Evolutionary conservation across 768 basidiomycete genomes (phyloP), one percentile per base, ranked within the genome.

Genomic region (Lactarius deliciosus): DNA sequence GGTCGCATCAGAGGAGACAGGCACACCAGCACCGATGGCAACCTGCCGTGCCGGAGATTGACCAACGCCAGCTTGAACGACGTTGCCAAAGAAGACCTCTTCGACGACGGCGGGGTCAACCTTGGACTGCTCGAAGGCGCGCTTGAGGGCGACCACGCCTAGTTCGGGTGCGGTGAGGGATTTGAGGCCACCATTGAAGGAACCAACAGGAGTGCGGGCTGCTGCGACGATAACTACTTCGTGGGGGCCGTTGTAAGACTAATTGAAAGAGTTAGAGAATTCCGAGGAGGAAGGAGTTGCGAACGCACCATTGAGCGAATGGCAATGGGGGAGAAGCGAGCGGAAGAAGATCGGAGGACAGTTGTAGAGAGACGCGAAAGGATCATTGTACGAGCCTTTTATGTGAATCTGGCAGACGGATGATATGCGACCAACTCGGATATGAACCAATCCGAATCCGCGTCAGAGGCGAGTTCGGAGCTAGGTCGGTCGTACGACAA

Each of bases 1-100:
- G 43, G 97, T 98, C 25, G 96, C 96, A 79, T 99, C 97, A 32
- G 96, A 96, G 64, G 83, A 83, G 11, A 88, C 76, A 69, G 83
- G 86, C 74, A 97, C 81, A 69, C 97, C 97, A n/a, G 95, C 85
- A 63, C 80, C 83, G 65, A 99, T 86, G n/a, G 89, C 94, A 63
- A 96, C 97, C 78, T 99, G 97, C 70, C 97, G 87, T 61, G 97
- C 97, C n/a, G 97, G 97, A 13, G 91, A 91, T 80, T 99, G 97
- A 54, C 97, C 97, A 60, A 96, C 92, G 72, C 95, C 95, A 3
- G 94, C 97, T 79, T 98, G 96, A 64, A 98, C 87, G 74, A 99
- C 97, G 75, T 99, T 96, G 71, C 97, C 97, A 74, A 98, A 90
- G 84, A 90, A 98, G 73, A 98, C 82, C 80, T 99, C 97, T 77